phyloP scores from a whole-genome alignment of 1,284 basidiomycete genomes.

The Rhodotorula glutinis region DNA sequence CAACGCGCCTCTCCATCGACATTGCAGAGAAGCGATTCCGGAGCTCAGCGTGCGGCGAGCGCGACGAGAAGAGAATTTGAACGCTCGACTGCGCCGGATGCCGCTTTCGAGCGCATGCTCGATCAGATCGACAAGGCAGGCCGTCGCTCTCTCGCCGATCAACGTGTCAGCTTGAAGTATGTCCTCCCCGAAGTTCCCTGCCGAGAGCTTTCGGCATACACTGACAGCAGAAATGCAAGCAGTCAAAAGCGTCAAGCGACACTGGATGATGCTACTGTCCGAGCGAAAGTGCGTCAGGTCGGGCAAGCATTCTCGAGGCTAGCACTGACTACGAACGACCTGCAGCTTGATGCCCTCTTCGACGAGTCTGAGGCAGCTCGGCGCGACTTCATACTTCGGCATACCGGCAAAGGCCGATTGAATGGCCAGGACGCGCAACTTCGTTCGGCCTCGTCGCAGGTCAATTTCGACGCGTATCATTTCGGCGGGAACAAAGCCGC shows the following conservation, averaged over 20 bases:
- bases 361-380: slow-evolving; percentile 36
- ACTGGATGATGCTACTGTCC: neutral
- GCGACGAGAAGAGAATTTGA: slow-evolving; percentile 38
- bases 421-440: slow-evolving; percentile 42
- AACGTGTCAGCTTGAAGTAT: slow-evolving; percentile 55
- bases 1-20: slow-evolving; percentile 45
- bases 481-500: too few relatives aligned
- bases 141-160: slow-evolving; percentile 62
- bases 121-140: slow-evolving; percentile 69
- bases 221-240: too few relatives aligned
- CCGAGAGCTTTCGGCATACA: too few relatives aligned
- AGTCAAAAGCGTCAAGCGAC: too few relatives aligned
- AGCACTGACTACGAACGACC: too few relatives aligned
- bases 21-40: neutral
- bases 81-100: slow-evolving; percentile 33
- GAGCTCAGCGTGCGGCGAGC: too few relatives aligned
- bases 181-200: too few relatives aligned
- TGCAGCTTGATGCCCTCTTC: slow-evolving; percentile 13
- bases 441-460: neutral
- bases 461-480: too few relatives aligned
- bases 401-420: slow-evolving; percentile 41
- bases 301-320: too few relatives aligned
- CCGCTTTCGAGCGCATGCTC: slow-evolving; percentile 61
- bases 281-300: neutral
- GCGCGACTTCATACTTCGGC: slow-evolving; percentile 36